Evolutionary conservation across 116 monocot species (phyloP).

Genomic region (Iris pallida): DNA sequence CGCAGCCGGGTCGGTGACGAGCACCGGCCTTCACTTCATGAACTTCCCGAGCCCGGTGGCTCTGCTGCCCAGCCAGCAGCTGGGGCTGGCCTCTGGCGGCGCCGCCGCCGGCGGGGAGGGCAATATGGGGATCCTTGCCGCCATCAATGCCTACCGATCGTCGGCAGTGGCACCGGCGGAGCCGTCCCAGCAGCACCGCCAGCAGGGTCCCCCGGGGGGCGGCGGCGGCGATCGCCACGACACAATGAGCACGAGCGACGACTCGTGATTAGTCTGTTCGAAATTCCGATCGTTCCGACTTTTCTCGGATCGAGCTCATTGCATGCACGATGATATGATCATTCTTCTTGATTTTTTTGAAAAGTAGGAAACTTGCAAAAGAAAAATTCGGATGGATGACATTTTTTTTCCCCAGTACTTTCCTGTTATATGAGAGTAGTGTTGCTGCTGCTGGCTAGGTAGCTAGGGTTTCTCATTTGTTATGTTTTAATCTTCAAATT

Average conservation of each 20-base stretch:
- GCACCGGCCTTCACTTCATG: constrained; percentile 42
- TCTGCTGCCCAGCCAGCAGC: constrained; percentile 25
- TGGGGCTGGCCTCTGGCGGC: constrained; percentile 27
- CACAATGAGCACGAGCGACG: constrained; percentile 12
- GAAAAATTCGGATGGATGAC: background rate
- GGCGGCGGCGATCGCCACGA: constrained; percentile 1
- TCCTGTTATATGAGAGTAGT: background rate
- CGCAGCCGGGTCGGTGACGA: constrained; percentile 22
- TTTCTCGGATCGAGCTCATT: background rate
- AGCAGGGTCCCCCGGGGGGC: background rate
- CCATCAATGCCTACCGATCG: constrained; percentile 33
- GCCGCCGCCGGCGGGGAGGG: constrained; percentile 9
- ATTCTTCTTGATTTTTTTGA: background rate
- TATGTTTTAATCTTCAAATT: background rate
- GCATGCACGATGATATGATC: background rate
- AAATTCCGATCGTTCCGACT: background rate
- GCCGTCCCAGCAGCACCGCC: background rate
- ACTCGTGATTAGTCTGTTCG: constrained; percentile 6
- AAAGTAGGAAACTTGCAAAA: background rate
- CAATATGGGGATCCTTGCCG: constrained; percentile 24
- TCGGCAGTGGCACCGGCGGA: constrained; percentile 11
- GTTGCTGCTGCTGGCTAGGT: background rate
- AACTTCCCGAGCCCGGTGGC: constrained; percentile 40
- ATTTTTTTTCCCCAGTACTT: background rate
- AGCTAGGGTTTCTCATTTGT: background rate